These are phyloP conservation scores for Bondarzewia mesenterica DNA, from an alignment of 1,284 basidiomycete species.

Conservation along the genomic window DNA sequence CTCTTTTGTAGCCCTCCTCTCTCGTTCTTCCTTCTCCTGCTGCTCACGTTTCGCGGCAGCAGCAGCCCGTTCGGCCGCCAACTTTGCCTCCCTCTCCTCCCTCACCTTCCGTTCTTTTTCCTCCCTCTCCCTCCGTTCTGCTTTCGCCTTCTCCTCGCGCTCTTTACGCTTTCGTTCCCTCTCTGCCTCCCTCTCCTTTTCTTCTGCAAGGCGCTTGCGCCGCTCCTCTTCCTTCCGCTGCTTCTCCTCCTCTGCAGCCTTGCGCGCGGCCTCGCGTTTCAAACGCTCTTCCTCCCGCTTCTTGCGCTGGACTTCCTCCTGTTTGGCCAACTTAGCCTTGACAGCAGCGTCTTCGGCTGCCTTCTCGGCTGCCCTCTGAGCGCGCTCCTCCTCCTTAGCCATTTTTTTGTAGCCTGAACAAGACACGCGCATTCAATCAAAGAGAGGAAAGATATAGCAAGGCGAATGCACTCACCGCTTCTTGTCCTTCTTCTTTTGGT, in stretches of 20 bases:
- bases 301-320: constrained; percentile 57
- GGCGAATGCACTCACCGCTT: constrained; percentile 51
- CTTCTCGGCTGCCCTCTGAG: constrained; percentile 71
- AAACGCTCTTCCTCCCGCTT: constrained; percentile 68
- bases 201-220: constrained; percentile 63
- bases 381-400: constrained; percentile 87
- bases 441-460: neutral
- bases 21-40: constrained; percentile 56
- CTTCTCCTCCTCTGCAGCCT: constrained; percentile 74
- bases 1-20: constrained; percentile 52
- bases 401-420: constrained; percentile 78
- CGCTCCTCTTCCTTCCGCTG: constrained; percentile 73
- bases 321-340: constrained; percentile 58
- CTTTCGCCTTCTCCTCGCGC: constrained; percentile 56
- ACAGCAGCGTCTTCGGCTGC: constrained; percentile 72
- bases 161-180: constrained; percentile 54
- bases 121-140: constrained; percentile 60
- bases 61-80: constrained; percentile 45
- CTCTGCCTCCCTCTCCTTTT: constrained; percentile 57
- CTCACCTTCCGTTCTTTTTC: constrained; percentile 51
- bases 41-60: constrained; percentile 37
- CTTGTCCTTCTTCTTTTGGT: constrained; percentile 99
- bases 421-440: constrained; percentile 1
- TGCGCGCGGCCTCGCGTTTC: constrained; percentile 67
- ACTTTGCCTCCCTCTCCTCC: constrained; percentile 48